phyloP scores from a whole-genome alignment of 805 yeast genomes.

The Cyberlindnera nakhonratchasimensis region DNA sequence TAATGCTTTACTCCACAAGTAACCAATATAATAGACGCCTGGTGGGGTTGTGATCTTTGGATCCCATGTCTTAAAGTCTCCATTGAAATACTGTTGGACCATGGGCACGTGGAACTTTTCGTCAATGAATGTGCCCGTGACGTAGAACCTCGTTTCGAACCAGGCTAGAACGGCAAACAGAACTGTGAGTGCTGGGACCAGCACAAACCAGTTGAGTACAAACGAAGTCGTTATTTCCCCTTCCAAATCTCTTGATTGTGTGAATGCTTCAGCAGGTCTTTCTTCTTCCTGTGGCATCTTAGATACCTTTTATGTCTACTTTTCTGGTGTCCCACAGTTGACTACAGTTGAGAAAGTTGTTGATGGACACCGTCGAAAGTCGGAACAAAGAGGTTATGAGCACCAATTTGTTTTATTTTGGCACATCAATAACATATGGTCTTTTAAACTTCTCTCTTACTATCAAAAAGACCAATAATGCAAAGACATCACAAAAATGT shows the following conservation, averaged over 20 bases:
- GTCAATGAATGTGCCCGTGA: slow-evolving; percentile 46
- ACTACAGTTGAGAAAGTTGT: too few species aligned
- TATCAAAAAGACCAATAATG: too few species aligned
- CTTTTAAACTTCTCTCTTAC: too few species aligned
- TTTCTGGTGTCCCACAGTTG: too few species aligned
- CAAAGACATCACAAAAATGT: too few species aligned
- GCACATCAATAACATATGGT: too few species aligned
- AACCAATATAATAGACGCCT: slow-evolving; percentile 65
- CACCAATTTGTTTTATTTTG: too few species aligned
- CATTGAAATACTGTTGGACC: slow-evolving; percentile 60
- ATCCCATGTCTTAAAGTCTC: slow-evolving; percentile 71
- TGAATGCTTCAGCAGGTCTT: not conserved
- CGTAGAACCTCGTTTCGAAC: slow-evolving; percentile 27
- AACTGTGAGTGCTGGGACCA: slow-evolving; percentile 30
- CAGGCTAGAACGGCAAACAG: slow-evolving; percentile 29
- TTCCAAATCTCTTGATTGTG: slow-evolving; percentile 23
- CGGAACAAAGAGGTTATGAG: too few species aligned
- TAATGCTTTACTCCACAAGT: slow-evolving; percentile 30
- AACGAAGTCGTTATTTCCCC: slow-evolving; percentile 26
- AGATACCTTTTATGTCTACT: not conserved
- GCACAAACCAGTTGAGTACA: slow-evolving; percentile 32
- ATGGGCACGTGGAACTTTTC: slow-evolving; percentile 87
- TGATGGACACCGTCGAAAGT: too few species aligned
- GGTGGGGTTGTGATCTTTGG: slow-evolving; percentile 96
- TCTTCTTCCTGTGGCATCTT: not conserved